phyloP scores from a whole-genome alignment of 2,329 filamentous ascomycete species.

The Penicillium sp. region DNA sequence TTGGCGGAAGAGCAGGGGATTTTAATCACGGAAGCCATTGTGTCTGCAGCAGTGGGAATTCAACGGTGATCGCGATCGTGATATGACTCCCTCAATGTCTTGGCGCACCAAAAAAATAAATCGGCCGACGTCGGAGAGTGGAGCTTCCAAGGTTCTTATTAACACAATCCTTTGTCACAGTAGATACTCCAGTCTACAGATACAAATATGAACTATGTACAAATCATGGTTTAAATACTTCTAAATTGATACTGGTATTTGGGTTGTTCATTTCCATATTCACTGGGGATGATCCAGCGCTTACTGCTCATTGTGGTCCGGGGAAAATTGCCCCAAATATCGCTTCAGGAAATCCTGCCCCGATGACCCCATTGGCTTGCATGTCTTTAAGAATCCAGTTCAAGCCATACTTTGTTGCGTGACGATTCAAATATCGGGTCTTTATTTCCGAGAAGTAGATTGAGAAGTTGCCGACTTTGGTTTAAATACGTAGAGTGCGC shows the following conservation, averaged over 20 bases:
- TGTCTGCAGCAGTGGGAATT: neutral
- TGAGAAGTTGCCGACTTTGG: neutral
- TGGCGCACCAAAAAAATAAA: slow-evolving; percentile 21
- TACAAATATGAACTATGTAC: no score
- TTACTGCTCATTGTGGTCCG: neutral
- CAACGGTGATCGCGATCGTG: neutral
- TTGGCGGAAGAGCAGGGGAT: slow-evolving; percentile 96
- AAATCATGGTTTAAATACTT: no score
- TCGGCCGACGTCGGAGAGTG: slow-evolving; percentile 26
- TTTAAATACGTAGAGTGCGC: neutral
- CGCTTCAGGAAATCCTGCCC: neutral
- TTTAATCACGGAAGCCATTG: slow-evolving; percentile 59
- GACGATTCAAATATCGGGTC: neutral
- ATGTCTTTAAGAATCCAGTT: neutral
- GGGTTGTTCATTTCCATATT: neutral
- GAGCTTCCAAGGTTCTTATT: slow-evolving; percentile 1
- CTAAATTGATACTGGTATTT: neutral
- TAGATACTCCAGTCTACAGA: no score
- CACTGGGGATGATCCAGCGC: neutral
- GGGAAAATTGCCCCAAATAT: neutral
- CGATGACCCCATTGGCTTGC: neutral
- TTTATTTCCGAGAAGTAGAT: neutral
- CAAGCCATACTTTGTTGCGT: neutral
- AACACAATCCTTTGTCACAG: neutral
- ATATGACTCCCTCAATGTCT: slow-evolving; percentile 24